A percentile compares a stretch with the other conserved stretches of the same genome.
Evolutionary conservation across 768 basidiomycete species (phyloP).

Genomic region (Lactarius hatsudake): DNA sequence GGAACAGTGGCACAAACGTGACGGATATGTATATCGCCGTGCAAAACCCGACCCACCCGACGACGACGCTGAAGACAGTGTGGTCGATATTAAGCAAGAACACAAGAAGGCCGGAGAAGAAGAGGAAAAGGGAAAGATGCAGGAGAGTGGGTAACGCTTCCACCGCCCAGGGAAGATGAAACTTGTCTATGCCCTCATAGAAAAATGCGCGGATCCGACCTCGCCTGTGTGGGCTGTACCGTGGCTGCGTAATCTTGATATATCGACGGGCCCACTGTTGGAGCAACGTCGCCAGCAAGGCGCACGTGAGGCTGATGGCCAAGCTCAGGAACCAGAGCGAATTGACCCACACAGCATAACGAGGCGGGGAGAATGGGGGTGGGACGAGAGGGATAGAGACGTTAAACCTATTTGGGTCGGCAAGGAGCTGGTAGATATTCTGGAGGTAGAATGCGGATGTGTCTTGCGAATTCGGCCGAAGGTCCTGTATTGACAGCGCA

Average conservation of each 20-base stretch:
- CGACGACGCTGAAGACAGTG: neutral
- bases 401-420: neutral
- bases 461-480: neutral
- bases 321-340: slow-evolving; percentile 10
- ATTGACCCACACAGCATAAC: neutral
- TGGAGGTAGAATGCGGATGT: neutral
- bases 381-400: neutral
- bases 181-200: neutral
- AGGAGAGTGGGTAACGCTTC: neutral
- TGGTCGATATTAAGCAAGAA: neutral
- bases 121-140: neutral
- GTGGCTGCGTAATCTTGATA: neutral
- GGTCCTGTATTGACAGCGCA: neutral
- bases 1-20: neutral
- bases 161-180: neutral
- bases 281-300: neutral
- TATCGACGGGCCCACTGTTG: neutral
- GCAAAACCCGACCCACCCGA: neutral
- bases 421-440: neutral
- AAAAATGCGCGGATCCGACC: slow-evolving; percentile 5
- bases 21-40: neutral
- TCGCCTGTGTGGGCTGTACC: neutral
- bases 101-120: neutral
- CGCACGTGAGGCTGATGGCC: neutral
- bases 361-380: neutral